Evolutionary conservation across 495 filamentous ascomycete genomes (phyloP), one percentile per base, ranked within the genome.

Genomic region (Ramalina intermedia): DNA sequence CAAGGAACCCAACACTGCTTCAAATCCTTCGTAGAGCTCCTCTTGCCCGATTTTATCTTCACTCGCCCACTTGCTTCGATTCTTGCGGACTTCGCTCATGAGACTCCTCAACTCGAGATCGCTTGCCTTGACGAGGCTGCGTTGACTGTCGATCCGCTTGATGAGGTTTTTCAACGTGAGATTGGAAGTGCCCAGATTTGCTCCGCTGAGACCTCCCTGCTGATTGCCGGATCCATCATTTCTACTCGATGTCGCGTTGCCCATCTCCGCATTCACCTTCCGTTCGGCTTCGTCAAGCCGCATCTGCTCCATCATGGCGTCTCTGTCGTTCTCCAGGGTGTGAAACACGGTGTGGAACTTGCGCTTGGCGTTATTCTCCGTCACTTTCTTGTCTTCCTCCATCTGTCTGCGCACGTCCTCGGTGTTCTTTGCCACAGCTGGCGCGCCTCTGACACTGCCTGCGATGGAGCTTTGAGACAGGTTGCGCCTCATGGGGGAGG

Each of bases 1-100:
- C 35, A 99, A 78, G 58, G 96, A 88, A 60, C 84, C 90, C 46
- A 96, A 70, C 18, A 99, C 91, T 68, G 94, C 95, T 58, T 99
- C 91, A 14, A 87, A 73, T 9, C 91, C 82, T 66, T 99, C 91
- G 59, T 99, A 99, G 3, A 99, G 76, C 66, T 99, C 91, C 58
- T 96, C 91, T 65, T 99, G 91, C 49, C 87, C 86, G 46, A 99
- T 80, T 54, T 90, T 89, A 47, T 99, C 91, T 63, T 96, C 91
- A 63, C 80, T 96, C 17, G 91, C 91, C 91, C 91, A 99, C 64
- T 99, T 99, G 63, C 90, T 95, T 55, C 91, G 72, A 58, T 95
- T 94, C 60, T 96, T 96, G 47, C 91, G 79, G 9, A 96, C 91
- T 60, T 99, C 93, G 57, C 87, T 93, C 76, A 99, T 90, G 50